Percentiles rank a stretch among this genome's conserved stretches.
Conservation (phyloP, 257 asterid species). For the Anisodus tanguticus region DNA sequence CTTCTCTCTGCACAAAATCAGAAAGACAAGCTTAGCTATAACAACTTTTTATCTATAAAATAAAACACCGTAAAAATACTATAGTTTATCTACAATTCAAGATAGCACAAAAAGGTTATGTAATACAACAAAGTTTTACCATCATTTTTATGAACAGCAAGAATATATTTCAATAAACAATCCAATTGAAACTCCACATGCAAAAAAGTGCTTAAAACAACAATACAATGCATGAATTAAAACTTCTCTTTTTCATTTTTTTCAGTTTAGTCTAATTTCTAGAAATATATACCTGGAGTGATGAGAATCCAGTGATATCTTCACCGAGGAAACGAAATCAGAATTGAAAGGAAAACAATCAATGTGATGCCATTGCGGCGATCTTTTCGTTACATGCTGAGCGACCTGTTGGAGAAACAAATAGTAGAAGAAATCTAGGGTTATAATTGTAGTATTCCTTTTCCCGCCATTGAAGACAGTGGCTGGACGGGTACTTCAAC, state of each 20-base stretch:
- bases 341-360: conserved; percentile 62
- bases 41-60: background rate
- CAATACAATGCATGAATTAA: background rate
- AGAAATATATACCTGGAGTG: conserved; percentile 59
- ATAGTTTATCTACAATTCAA: background rate
- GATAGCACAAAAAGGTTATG: background rate
- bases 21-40: conserved; percentile 8
- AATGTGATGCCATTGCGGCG: conserved; percentile 83
- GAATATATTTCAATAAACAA: no score
- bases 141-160: no score
- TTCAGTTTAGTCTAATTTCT: background rate
- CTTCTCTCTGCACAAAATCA: conserved; percentile 59
- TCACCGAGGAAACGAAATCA: conserved; percentile 47
- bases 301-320: conserved; percentile 70
- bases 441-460: conserved; percentile 2
- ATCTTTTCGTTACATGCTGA: conserved; percentile 80
- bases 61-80: background rate
- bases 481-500: background rate
- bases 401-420: conserved; percentile 55
- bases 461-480: conserved; percentile 34
- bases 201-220: background rate
- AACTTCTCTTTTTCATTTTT: background rate
- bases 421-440: conserved; percentile 24
- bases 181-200: background rate
- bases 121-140: background rate